Conservation (phyloP, 345 rosid species). For the Salix exigua region DNA sequence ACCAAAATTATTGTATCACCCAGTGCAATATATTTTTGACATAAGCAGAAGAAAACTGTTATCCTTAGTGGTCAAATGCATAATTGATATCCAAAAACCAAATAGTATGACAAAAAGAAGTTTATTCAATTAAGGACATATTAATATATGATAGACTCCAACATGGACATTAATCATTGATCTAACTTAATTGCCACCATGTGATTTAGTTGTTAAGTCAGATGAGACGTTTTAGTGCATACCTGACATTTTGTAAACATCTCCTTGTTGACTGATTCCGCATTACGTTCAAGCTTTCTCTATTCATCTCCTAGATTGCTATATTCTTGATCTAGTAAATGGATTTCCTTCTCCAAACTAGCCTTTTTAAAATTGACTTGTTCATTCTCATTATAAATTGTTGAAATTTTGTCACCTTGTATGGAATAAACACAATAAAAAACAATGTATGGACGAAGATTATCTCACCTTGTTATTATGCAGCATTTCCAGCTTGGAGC, state of each 20-base stretch:
- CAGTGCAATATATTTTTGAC: background rate
- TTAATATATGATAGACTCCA: background rate
- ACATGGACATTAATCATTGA: background rate
- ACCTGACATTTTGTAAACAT: slow-evolving; percentile 98
- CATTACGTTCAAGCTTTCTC: slow-evolving; percentile 84
- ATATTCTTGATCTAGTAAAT: slow-evolving; percentile 50
- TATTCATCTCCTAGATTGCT: slow-evolving; percentile 67
- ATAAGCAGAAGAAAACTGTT: background rate
- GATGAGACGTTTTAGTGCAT: slow-evolving; percentile 5
- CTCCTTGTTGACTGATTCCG: slow-evolving; percentile 90
- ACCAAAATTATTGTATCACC: background rate
- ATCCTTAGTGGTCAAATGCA: background rate
- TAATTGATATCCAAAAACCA: slow-evolving; percentile 1
- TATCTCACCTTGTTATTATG: too few relatives aligned
- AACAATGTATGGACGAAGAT: too few relatives aligned
- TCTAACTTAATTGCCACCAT: background rate
- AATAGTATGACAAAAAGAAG: background rate
- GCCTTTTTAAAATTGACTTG: slow-evolving; percentile 42
- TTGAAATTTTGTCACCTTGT: too few relatives aligned
- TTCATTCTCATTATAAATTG: slow-evolving; percentile 20
- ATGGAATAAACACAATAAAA: too few relatives aligned
- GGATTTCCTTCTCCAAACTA: slow-evolving; percentile 72
- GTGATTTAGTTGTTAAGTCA: background rate
- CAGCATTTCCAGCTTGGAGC: too few relatives aligned
- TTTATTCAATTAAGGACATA: background rate